Base-by-base conservation (phyloP, 148 eudicot genomes). In the Pharnaceum exiguum region DNA sequence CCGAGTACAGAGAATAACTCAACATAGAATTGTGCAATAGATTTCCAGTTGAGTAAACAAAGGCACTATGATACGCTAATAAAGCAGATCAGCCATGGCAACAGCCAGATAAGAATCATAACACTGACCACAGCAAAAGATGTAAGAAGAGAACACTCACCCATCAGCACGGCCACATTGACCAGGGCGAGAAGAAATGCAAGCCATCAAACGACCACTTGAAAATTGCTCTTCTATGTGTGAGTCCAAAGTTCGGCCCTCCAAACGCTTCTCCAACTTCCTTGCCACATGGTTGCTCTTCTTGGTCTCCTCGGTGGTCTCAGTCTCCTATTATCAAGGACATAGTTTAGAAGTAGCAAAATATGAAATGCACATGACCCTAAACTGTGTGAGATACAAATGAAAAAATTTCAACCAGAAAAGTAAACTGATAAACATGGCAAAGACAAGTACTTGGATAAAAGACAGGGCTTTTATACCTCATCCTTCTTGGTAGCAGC, bases 91-190 rank as follows among this genome's bases (percentile, higher is more conserved):
- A n/a, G n/a, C n/a, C n/a, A n/a, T n/a, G n/a, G n/a, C n/a, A n/a
- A n/a, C n/a, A n/a, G n/a, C n/a, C n/a, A n/a, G n/a, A n/a, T n/a
- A n/a, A n/a, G n/a, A n/a, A n/a, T n/a, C n/a, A n/a, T n/a, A n/a
- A n/a, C n/a, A n/a, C n/a, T 23, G 11, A 5, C 12, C 33, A 15
- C n/a, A n/a, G 13, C 12, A 18, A 28, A 27, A 12, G 28, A 0
- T n/a, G n/a, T n/a, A n/a, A n/a, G n/a, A n/a, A n/a, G 11, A 35
- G 17, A 15, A 21, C 18, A 33, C 61, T 31, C 70, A 84, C 90
- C 90, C 90, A 55, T 84, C 91, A 64, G 80, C 74, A 60, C 87
- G 82, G 47, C 93, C 93, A 60, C 88, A 85, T 62, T 85, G 93
- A 46, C 93, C 93, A 55, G 93, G 93, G 48, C 93, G 79, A 7